These are phyloP conservation scores for Euphorbia lathyris DNA, from an alignment of 345 rosid genomes.

Conservation along the genomic window DNA sequence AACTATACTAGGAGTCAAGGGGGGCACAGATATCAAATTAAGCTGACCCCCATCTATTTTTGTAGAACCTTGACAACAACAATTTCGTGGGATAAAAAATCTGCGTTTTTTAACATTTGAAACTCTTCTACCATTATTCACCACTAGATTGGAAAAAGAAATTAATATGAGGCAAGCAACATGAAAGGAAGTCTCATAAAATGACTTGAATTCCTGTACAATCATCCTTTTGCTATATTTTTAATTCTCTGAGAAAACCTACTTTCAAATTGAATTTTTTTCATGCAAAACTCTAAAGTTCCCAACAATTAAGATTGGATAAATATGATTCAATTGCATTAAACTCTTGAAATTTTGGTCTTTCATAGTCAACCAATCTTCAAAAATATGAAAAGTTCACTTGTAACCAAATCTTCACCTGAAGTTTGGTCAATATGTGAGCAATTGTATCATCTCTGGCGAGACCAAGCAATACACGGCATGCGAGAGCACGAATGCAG, in stretches of 20 bases:
- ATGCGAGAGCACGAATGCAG: slow-evolving; percentile 91
- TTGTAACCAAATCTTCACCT: slow-evolving; percentile 40
- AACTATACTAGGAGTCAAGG: too few relatives aligned
- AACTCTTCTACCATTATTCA: too few relatives aligned
- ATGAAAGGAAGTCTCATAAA: not conserved
- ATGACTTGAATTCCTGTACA: not conserved
- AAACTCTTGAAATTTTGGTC: not conserved
- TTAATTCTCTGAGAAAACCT: not conserved
- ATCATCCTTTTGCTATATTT: not conserved
- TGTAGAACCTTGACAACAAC: too few relatives aligned
- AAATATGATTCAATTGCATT: not conserved
- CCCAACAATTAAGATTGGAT: not conserved
- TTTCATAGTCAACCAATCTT: not conserved
- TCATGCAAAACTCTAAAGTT: not conserved
- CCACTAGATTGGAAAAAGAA: too few relatives aligned
- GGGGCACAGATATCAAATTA: too few relatives aligned
- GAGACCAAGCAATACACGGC: slow-evolving; percentile 93
- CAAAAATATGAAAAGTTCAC: not conserved
- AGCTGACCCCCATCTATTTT: too few relatives aligned
- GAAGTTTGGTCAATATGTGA: slow-evolving; percentile 94
- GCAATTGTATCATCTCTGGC: slow-evolving; percentile 98
- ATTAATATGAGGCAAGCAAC: too few relatives aligned
- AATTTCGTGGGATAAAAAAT: too few relatives aligned
- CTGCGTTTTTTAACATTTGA: too few relatives aligned
- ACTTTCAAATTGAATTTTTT: not conserved